Evolutionary conservation across 805 yeast genomes (phyloP).

Genomic region (Alloascoidea hylecoeti): DNA sequence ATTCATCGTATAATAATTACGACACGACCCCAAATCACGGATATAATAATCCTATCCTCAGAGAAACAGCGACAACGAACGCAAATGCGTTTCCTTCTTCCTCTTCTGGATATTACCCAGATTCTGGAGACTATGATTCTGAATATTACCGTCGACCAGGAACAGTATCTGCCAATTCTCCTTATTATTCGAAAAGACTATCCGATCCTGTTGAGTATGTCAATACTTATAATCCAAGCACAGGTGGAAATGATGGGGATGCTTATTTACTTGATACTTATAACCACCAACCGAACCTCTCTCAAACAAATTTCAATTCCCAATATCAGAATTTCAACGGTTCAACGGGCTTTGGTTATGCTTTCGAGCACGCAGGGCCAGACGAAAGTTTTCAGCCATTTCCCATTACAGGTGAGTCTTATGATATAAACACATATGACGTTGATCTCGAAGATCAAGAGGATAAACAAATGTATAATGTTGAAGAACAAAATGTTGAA

Average conservation of each 20-base stretch:
- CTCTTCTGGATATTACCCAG: no score
- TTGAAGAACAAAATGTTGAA: not conserved
- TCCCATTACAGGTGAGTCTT: conserved; percentile 21
- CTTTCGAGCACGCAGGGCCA: conserved; percentile 7
- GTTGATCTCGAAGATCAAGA: conserved; percentile 9
- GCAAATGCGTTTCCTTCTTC: no score
- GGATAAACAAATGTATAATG: not conserved
- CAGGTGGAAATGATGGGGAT: not conserved
- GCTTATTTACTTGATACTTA: not conserved
- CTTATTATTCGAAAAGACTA: no score
- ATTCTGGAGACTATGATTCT: no score
- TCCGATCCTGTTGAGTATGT: no score
- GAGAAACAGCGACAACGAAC: no score
- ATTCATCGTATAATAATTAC: no score
- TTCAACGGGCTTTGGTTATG: not conserved
- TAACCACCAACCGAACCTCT: not conserved
- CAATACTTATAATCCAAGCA: not conserved
- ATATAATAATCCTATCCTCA: no score
- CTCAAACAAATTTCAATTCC: not conserved
- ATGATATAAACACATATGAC: conserved; percentile 18
- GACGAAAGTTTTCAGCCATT: conserved; percentile 15
- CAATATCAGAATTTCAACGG: not conserved
- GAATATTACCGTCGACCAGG: not conserved
- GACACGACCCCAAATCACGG: no score
- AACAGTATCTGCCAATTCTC: not conserved